Base-by-base conservation (phyloP, 2,329 filamentous ascomycete species). In the Exophiala viscosa region DNA sequence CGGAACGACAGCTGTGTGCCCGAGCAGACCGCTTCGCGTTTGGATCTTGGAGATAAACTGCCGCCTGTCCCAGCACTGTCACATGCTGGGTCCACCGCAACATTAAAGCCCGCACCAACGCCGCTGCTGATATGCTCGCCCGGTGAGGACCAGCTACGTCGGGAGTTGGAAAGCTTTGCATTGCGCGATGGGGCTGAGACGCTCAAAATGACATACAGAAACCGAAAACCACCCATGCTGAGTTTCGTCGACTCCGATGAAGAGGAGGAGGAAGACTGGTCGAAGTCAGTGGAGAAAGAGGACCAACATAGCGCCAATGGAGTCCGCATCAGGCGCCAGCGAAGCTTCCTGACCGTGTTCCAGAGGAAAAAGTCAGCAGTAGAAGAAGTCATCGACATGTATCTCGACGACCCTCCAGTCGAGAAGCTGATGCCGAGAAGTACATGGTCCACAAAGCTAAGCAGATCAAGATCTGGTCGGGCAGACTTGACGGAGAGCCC, bases 381-480 rank as follows among this genome's bases (percentile, higher is more conserved):
- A 10, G 58, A 60, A 45, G 54, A 50, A 47, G 42, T 60, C 39
- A 58, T 62, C 13, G 60, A 62, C 23, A 48, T 62, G 45, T 62
- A 60, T 36, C 46, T 62, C 23, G 54, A 57, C 13, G 55, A 62
- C 10, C 51, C 57, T 23, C 41, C 36, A 5, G 51, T 49, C n/a
- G 50, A 48, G 38, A 53, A 52, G 33, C 31, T 45, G 14, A 10
- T 28, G 8, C 42, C 42, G 11, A 33, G 15, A 15, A 35, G 43
- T 35, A 35, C 31, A 11, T 52, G 40, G 36, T 20, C 48, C 3
- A 45, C 35, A 23, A 34, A 45, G 15, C 49, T 48, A 10, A 55
- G 47, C 14, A 57, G 36, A 45, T 10, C 15, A 23, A 50, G 47
- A 13, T 39, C 49, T 18, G 40, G 20, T 11, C 48, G 28, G 14